Percentiles rank a stretch among this genome's conserved stretches.
These are phyloP conservation scores for Panaeolus papilionaceus DNA, from an alignment of 768 basidiomycete species.

Conservation along the genomic window DNA sequence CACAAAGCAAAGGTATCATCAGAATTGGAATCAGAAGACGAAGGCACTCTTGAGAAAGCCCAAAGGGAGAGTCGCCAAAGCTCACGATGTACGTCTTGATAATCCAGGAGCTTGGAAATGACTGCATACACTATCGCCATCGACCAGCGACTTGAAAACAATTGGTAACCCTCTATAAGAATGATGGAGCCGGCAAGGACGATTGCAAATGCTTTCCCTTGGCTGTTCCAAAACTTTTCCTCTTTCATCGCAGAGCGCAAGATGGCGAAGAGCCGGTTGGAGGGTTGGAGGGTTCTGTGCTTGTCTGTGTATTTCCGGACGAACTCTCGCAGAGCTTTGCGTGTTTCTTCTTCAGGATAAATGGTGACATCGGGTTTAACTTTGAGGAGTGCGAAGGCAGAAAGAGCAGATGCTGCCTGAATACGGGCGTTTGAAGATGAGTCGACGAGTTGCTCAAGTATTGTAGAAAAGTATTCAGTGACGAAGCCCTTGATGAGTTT, in stretches of 20 bases:
- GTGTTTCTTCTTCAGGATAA: neutral
- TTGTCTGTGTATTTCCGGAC: neutral
- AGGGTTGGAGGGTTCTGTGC: constrained; percentile 1
- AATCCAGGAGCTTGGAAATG: constrained; percentile 20
- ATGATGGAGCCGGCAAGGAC: constrained; percentile 23
- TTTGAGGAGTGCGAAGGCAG: constrained; percentile 55
- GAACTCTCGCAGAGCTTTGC: neutral
- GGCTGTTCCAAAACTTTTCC: constrained; percentile 18
- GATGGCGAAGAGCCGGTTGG: neutral
- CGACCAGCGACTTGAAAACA: constrained; percentile 23
- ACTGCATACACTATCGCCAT: constrained; percentile 23
- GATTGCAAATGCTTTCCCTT: constrained; percentile 24
- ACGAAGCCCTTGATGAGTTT: constrained; percentile 54
- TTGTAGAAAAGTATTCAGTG: constrained; percentile 47
- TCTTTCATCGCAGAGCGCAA: constrained; percentile 21
- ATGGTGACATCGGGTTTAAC: constrained; percentile 17
- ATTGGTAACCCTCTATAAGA: constrained; percentile 25
- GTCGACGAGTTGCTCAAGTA: constrained; percentile 37
- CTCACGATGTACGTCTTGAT: constrained; percentile 16
- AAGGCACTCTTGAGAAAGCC: constrained; percentile 44
- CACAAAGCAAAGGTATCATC: constrained; percentile 26
- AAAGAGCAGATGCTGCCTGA: constrained; percentile 61
- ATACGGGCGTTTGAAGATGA: constrained; percentile 43
- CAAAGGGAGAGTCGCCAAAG: constrained; percentile 64
- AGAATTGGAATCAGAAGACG: constrained; percentile 44